phyloP scores from a whole-genome alignment of 441 rosid species.

The Theobroma grandiflorum region DNA sequence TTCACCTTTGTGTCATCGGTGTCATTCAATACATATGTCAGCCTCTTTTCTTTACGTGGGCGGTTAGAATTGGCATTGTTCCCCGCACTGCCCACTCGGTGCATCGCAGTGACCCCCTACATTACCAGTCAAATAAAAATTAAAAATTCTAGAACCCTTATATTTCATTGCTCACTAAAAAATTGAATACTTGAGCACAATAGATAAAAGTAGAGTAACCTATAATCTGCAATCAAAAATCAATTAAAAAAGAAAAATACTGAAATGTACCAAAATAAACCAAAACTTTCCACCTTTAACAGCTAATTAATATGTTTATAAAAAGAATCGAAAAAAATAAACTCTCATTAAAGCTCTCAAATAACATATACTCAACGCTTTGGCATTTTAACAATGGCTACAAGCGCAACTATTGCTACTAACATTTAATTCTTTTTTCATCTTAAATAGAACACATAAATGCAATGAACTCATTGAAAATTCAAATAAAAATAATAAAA shows the following conservation, averaged over 20 bases:
- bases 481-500: not conserved
- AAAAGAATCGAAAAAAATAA: not conserved
- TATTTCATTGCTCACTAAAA: not conserved
- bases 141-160: not conserved
- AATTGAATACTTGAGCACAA: not conserved
- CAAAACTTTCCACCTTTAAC: not conserved
- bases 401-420: not conserved
- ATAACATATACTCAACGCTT: not conserved
- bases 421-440: not conserved
- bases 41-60: conserved; percentile 96
- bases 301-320: not conserved
- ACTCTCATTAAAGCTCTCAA: conserved; percentile 9
- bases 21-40: conserved; percentile 89
- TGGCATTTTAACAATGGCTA: not conserved
- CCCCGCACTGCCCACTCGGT: conserved; percentile 99
- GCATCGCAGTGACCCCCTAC: conserved; percentile 69
- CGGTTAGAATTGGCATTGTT: conserved; percentile 90
- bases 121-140: conserved; percentile 13
- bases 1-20: conserved; percentile 83
- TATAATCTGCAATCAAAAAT: not conserved
- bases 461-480: not conserved
- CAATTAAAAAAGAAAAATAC: not conserved
- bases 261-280: not conserved
- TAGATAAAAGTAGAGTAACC: not conserved
- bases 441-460: not conserved